Conservation (phyloP, 805 yeast species). For the Zygoascus tannicola region DNA sequence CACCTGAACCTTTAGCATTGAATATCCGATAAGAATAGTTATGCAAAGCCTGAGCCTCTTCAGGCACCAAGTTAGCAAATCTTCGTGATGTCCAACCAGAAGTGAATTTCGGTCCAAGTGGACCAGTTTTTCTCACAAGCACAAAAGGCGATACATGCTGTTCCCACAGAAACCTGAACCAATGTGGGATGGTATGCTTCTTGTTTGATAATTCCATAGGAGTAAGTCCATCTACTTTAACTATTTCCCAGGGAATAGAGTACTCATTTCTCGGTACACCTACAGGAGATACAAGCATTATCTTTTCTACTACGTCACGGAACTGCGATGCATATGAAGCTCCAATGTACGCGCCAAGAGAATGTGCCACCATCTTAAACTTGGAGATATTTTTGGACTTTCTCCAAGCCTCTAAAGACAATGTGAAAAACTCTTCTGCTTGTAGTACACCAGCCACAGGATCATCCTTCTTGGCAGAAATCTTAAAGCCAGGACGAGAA, state of each 20-base stretch:
- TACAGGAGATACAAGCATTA: conserved; percentile 81
- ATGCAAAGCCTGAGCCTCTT: conserved; percentile 52
- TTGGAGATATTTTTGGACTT: conserved; percentile 38
- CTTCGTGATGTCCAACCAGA: conserved; percentile 86
- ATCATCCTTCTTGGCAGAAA: conserved; percentile 18
- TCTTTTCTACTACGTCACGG: conserved; percentile 53
- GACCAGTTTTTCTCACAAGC: conserved; percentile 66
- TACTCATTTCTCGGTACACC: conserved; percentile 45
- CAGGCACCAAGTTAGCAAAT: conserved; percentile 46
- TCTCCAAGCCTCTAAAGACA: conserved; percentile 60
- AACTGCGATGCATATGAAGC: conserved; percentile 53
- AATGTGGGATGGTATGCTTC: conserved; percentile 49
- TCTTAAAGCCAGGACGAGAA: conserved; percentile 51
- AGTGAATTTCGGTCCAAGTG: conserved; percentile 73
- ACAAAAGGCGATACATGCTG: conserved; percentile 78
- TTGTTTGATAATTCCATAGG: conserved; percentile 13
- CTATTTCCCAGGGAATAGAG: not conserved
- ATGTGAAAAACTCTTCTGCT: conserved; percentile 56
- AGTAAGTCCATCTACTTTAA: not conserved
- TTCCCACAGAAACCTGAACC: conserved; percentile 81
- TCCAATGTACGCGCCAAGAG: conserved; percentile 84
- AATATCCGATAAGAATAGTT: conserved; percentile 76
- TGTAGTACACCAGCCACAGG: conserved; percentile 30
- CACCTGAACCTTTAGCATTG: conserved; percentile 85
- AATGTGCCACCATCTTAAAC: conserved; percentile 68